Base-by-base conservation (phyloP, 2,329 filamentous ascomycete genomes). In the Colletotrichum ledebouriae region DNA sequence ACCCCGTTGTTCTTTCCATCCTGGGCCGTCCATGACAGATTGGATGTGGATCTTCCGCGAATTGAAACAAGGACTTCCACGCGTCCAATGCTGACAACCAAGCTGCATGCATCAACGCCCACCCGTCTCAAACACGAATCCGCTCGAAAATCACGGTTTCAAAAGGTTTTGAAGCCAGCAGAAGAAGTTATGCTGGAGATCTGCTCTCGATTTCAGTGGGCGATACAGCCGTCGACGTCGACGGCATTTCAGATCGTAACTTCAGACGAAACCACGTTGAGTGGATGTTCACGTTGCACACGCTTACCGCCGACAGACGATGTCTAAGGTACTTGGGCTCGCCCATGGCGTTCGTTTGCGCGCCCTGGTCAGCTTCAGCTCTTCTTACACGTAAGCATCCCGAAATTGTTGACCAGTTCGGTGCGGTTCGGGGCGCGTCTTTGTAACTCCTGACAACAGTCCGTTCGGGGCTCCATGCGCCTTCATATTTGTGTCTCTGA, bases 41-140 rank as follows among this genome's bases (percentile, higher is more conserved):
- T 46, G 46, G 47, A 66, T 60, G 29, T 58, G 50, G 46, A 66
- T 66, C 67, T 52, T 47, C 20, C 39, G 56, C 56, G n/a, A 37
- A 58, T 69, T 69, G 49, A 67, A 69, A 67, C 67, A 62, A 55
- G 67, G 63, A 58, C 34, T 57, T 67, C 25, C 63, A 62, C 58
- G 67, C 67, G 57, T 62, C 50, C 46, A 63, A 41, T 52, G 37
- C 37, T 17, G 42, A 62, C 47, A 39, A 9, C 33, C 46, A 37
- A 22, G 22, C 22, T 22, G 22, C 22, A 22, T 25, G 44, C 15
- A 37, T 47, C 47, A 41, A 37, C 62, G 41, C 61, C 62, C 67
- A 67, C 63, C 34, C 57, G 57, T 69, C 63, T 69, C 67, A 63
- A 67, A 69, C 67, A 53, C 57, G n/a, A 58, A 37, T 12, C 29